A percentile compares a stretch with the other conserved stretches of the same genome.
Conservation (phyloP, 257 asterid species). For the Lantana camara region DNA sequence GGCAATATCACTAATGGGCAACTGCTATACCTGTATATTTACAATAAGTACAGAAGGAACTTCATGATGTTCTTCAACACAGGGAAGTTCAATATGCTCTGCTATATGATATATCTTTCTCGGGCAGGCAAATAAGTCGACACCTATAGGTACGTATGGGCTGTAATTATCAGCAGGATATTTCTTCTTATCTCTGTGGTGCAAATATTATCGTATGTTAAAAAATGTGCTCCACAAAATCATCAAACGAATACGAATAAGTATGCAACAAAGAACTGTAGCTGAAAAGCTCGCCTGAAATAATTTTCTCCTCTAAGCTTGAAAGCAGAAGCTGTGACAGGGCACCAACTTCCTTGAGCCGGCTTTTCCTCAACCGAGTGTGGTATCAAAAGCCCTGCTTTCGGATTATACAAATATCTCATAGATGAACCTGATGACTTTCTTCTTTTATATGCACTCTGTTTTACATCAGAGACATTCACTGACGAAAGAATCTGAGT, state of each 20-base stretch:
- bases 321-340: slow-evolving; percentile 66
- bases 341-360: slow-evolving; percentile 62
- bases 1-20: neutral
- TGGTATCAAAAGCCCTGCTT: slow-evolving; percentile 59
- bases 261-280: neutral
- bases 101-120: slow-evolving; percentile 80
- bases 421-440: slow-evolving; percentile 50
- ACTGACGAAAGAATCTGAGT: slow-evolving; percentile 17
- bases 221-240: neutral
- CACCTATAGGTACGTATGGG: slow-evolving; percentile 75
- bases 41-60: slow-evolving; percentile 73
- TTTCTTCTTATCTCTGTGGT: slow-evolving; percentile 80
- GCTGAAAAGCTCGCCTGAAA: slow-evolving; percentile 57
- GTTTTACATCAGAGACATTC: slow-evolving; percentile 1
- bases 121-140: slow-evolving; percentile 71
- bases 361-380: slow-evolving; percentile 44
- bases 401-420: slow-evolving; percentile 49
- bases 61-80: slow-evolving; percentile 40
- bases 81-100: slow-evolving; percentile 71
- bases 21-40: slow-evolving; percentile 67
- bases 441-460: slow-evolving; percentile 29
- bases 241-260: neutral
- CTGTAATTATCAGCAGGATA: slow-evolving; percentile 63
- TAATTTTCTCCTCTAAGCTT: slow-evolving; percentile 74
- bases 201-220: neutral